Evolutionary conservation across 2,329 filamentous ascomycete genomes (phyloP).

Genomic region (Venturia asperata): DNA sequence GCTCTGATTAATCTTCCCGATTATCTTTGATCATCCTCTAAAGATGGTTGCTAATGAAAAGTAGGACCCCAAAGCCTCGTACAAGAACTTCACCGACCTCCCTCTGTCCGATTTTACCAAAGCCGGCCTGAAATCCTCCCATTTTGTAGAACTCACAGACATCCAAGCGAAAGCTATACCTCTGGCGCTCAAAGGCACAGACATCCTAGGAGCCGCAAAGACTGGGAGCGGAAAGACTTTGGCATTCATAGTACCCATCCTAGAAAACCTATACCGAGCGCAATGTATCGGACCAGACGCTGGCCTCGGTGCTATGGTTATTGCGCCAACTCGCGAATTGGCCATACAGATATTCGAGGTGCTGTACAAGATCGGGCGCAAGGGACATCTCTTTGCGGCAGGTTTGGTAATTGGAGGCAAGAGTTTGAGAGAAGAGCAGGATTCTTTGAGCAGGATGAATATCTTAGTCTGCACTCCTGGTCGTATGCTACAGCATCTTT

Average conservation of each 20-base stretch:
- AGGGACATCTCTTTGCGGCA: slow-evolving; percentile 79
- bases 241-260: slow-evolving; percentile 81
- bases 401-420: slow-evolving; percentile 92
- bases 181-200: slow-evolving; percentile 72
- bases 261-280: slow-evolving; percentile 84
- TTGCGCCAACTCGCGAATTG: slow-evolving; percentile 89
- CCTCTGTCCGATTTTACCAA: slow-evolving; percentile 77
- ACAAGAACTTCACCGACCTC: slow-evolving; percentile 70
- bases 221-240: slow-evolving; percentile 94
- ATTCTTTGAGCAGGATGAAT: slow-evolving; percentile 84
- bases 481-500: slow-evolving; percentile 89
- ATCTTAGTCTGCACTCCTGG: slow-evolving; percentile 94
- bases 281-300: slow-evolving; percentile 83
- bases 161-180: slow-evolving; percentile 88
- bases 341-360: slow-evolving; percentile 97
- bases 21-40: not conserved
- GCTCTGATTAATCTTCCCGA: not conserved
- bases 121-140: slow-evolving; percentile 71
- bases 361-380: slow-evolving; percentile 76
- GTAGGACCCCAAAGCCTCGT: slow-evolving; percentile 54
- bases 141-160: slow-evolving; percentile 86
- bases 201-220: slow-evolving; percentile 91
- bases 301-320: slow-evolving; percentile 82
- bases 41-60: not conserved
- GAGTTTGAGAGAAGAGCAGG: slow-evolving; percentile 77